Evolutionary conservation across 805 yeast species (phyloP), one percentile per base, ranked within the genome.

Genomic region (Ogataea paradorogensis): DNA sequence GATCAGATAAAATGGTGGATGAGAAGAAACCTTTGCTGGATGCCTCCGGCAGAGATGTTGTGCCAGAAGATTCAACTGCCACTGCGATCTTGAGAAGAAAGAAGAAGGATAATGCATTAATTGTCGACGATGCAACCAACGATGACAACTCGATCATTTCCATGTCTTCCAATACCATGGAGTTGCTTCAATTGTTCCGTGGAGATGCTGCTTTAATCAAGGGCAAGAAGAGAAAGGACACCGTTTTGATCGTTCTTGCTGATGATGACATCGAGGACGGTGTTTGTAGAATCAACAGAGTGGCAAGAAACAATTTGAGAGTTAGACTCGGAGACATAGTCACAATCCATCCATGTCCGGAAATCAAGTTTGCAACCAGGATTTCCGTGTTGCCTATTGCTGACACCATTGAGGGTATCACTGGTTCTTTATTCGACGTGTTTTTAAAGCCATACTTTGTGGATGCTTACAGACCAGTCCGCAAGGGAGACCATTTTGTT

Each of bases 191-290:
- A 66, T 75, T 93, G 62, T 93, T 93, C 78, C 81, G 98, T 49
- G 99, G 99, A 55, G 99, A 93, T 62, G 93, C 98, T 25, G 98
- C 93, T 15, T 72, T 89, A 46, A 96, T 93, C 53, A 91, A 90
- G 70, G 99, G 99, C 58, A 93, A 93, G 74, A 93, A 88, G 79
- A 82, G 99, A 71, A 90, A 84, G 65, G 99, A 93, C 60, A 93
- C 99, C 16, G 98, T 93, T 11, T 75, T 93, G 63, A 87, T 93
- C 64, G 99, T 91, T 25, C 74, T 93, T 53, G 89, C 95, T 26
- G 98, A 93, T 62, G 99, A 93, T 61, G 98, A 91, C 58, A 78
- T 93, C 70, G 96, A 87, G 56, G 96, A 90, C 59, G 98, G 98
- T 43, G 84, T 87, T 40, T 93, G 95, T 54, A 76, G 98, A 63